These are phyloP conservation scores for Mucuna pruriens DNA, from an alignment of 306 rosid genomes.

Conservation along the genomic window DNA sequence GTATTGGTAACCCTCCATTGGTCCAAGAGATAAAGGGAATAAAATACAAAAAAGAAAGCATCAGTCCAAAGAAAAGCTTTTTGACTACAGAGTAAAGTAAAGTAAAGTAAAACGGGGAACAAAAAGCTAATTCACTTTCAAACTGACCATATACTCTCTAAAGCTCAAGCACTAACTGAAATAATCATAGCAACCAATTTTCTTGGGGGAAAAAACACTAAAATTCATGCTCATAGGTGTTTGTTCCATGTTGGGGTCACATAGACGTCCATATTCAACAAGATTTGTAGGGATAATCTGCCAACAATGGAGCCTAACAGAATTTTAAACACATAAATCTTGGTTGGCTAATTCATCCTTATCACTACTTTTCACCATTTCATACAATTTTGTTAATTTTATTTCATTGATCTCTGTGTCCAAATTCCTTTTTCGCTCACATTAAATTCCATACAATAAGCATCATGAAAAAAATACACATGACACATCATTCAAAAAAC, in stretches of 20 bases:
- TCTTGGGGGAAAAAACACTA: not conserved
- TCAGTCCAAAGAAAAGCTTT: constrained; percentile 11
- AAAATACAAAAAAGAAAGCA: constrained; percentile 11
- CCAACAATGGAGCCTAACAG: not conserved
- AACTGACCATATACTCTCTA: constrained; percentile 30
- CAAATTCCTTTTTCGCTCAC: not conserved
- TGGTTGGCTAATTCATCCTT: not conserved
- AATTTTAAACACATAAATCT: not conserved
- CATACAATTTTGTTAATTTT: not conserved
- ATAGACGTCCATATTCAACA: not conserved
- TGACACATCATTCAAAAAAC: not conserved
- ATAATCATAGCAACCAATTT: constrained; percentile 6
- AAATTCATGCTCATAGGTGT: not conserved
- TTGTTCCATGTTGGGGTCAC: not conserved
- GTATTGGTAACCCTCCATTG: constrained; percentile 31
- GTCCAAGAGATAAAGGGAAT: constrained; percentile 33
- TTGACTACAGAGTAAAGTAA: constrained; percentile 17
- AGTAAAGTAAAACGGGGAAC: not conserved
- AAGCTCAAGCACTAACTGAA: constrained; percentile 14
- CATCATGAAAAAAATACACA: too few relatives aligned
- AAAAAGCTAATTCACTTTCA: constrained; percentile 13
- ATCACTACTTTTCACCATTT: not conserved
- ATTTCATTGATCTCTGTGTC: not conserved
- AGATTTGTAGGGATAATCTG: not conserved
- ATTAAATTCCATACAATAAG: not conserved